phyloP scores from a whole-genome alignment of 2,329 filamentous ascomycete species.

The Septoria petroselini region DNA sequence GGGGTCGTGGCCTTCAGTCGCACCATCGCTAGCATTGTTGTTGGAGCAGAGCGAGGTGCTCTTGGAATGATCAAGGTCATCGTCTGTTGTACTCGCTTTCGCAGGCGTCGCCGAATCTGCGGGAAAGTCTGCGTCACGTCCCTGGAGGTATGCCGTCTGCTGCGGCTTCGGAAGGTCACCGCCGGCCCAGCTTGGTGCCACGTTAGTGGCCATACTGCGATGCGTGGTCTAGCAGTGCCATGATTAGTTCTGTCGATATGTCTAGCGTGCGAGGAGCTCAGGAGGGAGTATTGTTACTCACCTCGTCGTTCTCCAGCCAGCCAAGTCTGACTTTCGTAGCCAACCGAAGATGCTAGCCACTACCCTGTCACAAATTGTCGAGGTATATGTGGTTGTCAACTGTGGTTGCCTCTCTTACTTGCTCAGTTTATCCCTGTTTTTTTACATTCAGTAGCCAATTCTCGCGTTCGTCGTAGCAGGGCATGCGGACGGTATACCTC shows the following conservation, averaged over 20 bases:
- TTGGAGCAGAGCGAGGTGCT: background rate
- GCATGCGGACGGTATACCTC: too few species aligned
- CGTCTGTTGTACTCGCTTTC: background rate
- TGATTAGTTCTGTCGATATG: slow-evolving; percentile 1
- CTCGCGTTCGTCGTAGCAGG: too few species aligned
- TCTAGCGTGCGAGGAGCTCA: too few species aligned
- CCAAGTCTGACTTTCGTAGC: too few species aligned
- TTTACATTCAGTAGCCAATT: too few species aligned
- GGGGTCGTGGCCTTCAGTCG: slow-evolving; percentile 38
- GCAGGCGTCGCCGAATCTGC: slow-evolving; percentile 24
- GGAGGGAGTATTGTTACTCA: too few species aligned
- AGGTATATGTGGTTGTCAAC: too few species aligned
- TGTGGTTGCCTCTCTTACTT: too few species aligned
- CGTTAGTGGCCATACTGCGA: slow-evolving; percentile 15
- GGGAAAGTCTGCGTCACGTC: slow-evolving; percentile 39
- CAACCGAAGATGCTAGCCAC: too few species aligned
- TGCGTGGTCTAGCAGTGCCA: background rate
- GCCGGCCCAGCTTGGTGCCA: slow-evolving; percentile 15
- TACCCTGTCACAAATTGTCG: too few species aligned
- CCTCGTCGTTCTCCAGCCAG: too few species aligned
- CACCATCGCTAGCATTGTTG: background rate
- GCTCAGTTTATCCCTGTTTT: too few species aligned
- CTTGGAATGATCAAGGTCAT: slow-evolving; percentile 3
- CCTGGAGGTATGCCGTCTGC: slow-evolving; percentile 39
- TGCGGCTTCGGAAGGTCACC: slow-evolving; percentile 34